Evolutionary conservation across 306 rosid species (phyloP).

Genomic region (Ammopiptanthus mongolicus): DNA sequence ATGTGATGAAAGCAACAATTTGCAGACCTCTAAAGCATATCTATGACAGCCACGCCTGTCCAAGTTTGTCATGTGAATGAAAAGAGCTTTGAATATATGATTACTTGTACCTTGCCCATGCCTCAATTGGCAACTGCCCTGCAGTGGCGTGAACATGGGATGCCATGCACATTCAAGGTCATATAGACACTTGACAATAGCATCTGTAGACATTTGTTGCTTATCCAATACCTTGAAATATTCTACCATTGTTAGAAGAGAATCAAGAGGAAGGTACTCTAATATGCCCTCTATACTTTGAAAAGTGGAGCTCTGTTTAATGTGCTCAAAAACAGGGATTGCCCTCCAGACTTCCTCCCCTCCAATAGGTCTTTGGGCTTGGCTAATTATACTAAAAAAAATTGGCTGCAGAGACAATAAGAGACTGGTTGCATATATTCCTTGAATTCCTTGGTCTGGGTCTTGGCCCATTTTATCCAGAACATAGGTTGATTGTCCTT

Average conservation of each 20-base stretch:
- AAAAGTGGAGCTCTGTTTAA: too few relatives aligned
- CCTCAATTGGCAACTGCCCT: conserved; percentile 85
- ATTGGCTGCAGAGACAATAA: too few relatives aligned
- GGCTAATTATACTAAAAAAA: too few relatives aligned
- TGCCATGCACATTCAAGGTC: conserved; percentile 96
- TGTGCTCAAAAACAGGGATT: too few relatives aligned
- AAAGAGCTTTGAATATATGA: conserved; percentile 64
- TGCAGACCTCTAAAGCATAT: conserved; percentile 94
- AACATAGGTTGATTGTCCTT: too few relatives aligned
- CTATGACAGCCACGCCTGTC: conserved; percentile 96
- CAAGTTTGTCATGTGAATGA: conserved; percentile 85
- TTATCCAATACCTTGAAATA: conserved; percentile 85
- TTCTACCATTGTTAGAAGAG: conserved; percentile 85
- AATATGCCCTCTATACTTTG: conserved; percentile 63
- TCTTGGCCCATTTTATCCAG: too few relatives aligned
- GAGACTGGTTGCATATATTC: too few relatives aligned
- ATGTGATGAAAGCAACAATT: conserved; percentile 80
- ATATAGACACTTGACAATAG: conserved; percentile 71
- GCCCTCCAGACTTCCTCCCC: too few relatives aligned
- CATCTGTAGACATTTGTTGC: conserved; percentile 85
- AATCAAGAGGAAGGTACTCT: conserved; percentile 62
- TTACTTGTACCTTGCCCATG: conserved; percentile 69
- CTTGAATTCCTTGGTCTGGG: too few relatives aligned
- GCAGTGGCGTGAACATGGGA: conserved; percentile 80
- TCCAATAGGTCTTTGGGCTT: too few relatives aligned